phyloP scores from a whole-genome alignment of 441 rosid species.

The Croton setiger region DNA sequence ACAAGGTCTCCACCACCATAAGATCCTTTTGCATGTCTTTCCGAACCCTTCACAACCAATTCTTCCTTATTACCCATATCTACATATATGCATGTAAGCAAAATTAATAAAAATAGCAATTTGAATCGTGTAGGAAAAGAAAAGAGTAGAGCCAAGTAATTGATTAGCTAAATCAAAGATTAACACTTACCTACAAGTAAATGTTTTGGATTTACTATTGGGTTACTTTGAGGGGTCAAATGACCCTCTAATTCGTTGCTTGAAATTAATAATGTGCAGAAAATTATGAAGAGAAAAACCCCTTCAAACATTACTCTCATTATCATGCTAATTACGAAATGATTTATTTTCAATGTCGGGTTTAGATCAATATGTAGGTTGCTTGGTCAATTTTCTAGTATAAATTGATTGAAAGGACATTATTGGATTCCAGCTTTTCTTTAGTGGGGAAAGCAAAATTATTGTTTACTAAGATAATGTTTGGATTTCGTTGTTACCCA shows the following conservation, averaged over 20 bases:
- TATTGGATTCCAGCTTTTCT: background rate
- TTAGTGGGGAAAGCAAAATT: background rate
- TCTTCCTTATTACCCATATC: constrained; percentile 8
- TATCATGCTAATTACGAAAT: background rate
- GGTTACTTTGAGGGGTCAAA: background rate
- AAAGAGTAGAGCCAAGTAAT: no score
- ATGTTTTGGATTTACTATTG: background rate
- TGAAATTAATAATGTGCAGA: background rate
- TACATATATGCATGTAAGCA: background rate
- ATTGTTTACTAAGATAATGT: no score
- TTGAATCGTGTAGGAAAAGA: no score
- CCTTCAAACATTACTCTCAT: background rate
- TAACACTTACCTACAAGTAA: background rate
- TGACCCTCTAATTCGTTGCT: constrained; percentile 1
- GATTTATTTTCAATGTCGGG: background rate
- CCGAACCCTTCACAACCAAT: constrained; percentile 7
- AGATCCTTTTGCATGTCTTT: constrained; percentile 24
- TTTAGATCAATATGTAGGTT: background rate
- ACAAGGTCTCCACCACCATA: constrained; percentile 40
- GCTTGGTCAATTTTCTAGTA: no score
- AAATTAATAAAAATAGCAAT: no score
- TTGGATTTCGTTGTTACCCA: no score
- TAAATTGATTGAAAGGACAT: no score
- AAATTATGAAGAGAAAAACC: background rate
- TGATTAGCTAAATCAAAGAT: no score